These are phyloP conservation scores for Pholiota molesta DNA, from an alignment of 768 basidiomycete genomes.

Conservation along the genomic window DNA sequence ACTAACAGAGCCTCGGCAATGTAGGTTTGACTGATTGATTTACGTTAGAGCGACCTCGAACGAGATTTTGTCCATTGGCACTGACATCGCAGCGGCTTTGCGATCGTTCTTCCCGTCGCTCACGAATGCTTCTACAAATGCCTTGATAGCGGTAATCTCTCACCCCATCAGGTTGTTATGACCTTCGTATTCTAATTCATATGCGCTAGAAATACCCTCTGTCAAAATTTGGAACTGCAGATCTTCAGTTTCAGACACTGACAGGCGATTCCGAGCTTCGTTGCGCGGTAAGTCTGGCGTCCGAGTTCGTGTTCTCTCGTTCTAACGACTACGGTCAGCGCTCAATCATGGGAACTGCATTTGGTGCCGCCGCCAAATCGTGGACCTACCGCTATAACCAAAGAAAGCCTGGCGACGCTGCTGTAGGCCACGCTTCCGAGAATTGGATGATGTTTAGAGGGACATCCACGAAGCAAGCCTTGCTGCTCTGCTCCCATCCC, in stretches of 20 bases:
- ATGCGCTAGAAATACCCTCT: conserved; percentile 40
- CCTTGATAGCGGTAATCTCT: conserved; percentile 39
- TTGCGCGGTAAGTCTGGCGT: conserved; percentile 49
- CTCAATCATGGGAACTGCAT: conserved; percentile 49
- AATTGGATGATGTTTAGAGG: conserved; percentile 74
- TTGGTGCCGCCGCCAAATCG: conserved; percentile 35
- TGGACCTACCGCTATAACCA: conserved; percentile 68
- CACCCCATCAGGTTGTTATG: conserved; percentile 27
- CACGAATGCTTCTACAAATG: conserved; percentile 23
- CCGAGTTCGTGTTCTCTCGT: not conserved
- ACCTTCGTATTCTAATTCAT: no score
- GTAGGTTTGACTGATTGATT: not conserved
- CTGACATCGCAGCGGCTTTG: conserved; percentile 39
- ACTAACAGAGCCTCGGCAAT: not conserved
- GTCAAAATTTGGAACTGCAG: conserved; percentile 43
- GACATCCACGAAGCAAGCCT: conserved; percentile 41
- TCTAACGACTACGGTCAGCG: conserved; percentile 33
- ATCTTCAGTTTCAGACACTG: conserved; percentile 44
- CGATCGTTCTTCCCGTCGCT: conserved; percentile 48
- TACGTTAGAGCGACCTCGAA: conserved; percentile 53
- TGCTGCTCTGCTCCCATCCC: not conserved
- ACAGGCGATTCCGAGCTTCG: conserved; percentile 53
- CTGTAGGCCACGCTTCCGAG: conserved; percentile 55
- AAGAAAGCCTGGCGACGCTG: conserved; percentile 34
- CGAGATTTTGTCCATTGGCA: conserved; percentile 52